Percentiles rank a stretch among this genome's conserved stretches.
Evolutionary conservation across 2,329 filamentous ascomycete species (phyloP).

Genomic region (Triangularia verruculosa): DNA sequence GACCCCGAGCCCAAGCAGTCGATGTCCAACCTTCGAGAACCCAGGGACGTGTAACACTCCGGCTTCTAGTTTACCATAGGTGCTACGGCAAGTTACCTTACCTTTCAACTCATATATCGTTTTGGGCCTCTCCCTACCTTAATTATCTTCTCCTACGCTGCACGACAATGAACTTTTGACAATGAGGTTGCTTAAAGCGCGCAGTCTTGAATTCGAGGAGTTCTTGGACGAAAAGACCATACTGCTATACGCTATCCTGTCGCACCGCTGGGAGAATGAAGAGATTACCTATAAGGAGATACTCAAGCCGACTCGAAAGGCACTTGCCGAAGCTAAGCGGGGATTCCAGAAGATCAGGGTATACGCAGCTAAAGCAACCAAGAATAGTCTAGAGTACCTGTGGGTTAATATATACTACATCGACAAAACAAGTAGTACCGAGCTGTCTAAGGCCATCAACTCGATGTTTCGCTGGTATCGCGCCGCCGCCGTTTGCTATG

Average conservation of each 20-base stretch:
- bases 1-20: no score
- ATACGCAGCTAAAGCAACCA: background rate
- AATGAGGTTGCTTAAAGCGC: background rate
- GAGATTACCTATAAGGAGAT: slow-evolving; percentile 15
- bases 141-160: no score
- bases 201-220: background rate
- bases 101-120: no score
- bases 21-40: no score
- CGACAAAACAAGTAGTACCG: slow-evolving; percentile 10
- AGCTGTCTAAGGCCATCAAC: no score
- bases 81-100: no score
- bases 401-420: slow-evolving; percentile 19
- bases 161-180: no score
- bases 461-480: background rate
- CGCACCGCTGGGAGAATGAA: slow-evolving; percentile 11
- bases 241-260: slow-evolving; percentile 11
- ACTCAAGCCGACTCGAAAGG: background rate
- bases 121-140: no score
- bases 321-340: background rate
- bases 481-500: slow-evolving; percentile 4
- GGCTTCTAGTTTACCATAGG: no score
- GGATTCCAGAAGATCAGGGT: slow-evolving; percentile 11
- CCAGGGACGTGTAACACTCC: no score
- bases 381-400: background rate
- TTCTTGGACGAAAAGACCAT: background rate